Evolutionary conservation across 176 grass and related monocot genomes (phyloP).

Genomic region (Oryza coarctata): DNA sequence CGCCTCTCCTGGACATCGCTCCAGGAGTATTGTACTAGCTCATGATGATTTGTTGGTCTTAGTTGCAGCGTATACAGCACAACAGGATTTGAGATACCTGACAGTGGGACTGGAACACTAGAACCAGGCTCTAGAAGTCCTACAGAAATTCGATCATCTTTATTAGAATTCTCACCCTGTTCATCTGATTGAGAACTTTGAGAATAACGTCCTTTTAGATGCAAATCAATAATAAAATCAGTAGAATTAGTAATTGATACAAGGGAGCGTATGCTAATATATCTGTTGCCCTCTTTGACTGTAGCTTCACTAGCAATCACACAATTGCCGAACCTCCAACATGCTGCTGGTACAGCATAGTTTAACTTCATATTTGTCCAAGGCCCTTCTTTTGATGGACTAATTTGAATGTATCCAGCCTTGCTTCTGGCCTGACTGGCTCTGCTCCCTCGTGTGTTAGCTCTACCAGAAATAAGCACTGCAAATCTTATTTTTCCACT

Average conservation of each 20-base stretch:
- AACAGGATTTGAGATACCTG: conserved; percentile 61
- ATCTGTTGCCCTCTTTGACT: conserved; percentile 80
- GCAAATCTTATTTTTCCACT: conserved; percentile 85
- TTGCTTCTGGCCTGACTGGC: conserved; percentile 42
- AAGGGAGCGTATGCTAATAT: conserved; percentile 85
- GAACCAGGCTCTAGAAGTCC: conserved; percentile 70
- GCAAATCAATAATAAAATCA: conserved; percentile 60
- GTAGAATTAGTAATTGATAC: conserved; percentile 84
- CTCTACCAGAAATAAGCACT: conserved; percentile 65
- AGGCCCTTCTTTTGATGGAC: conserved; percentile 87
- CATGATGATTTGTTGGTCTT: conserved; percentile 48
- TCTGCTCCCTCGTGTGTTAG: conserved; percentile 38
- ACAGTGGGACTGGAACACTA: conserved; percentile 65
- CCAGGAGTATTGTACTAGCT: conserved; percentile 62
- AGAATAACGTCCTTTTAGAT: conserved; percentile 57
- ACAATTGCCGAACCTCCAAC: conserved; percentile 91
- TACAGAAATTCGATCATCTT: conserved; percentile 60
- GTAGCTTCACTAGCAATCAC: conserved; percentile 91
- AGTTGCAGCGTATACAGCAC: conserved; percentile 67
- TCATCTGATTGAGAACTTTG: conserved; percentile 42
- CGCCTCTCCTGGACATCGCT: conserved; percentile 66
- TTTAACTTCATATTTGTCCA: conserved; percentile 96
- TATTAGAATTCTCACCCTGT: conserved; percentile 52
- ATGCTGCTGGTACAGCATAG: conserved; percentile 82
- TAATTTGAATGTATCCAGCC: conserved; percentile 84